A percentile compares a stretch with the other conserved stretches of the same genome.
These are phyloP conservation scores for Kluyveromyces aestuarii DNA, from an alignment of 805 yeast species.

Conservation along the genomic window DNA sequence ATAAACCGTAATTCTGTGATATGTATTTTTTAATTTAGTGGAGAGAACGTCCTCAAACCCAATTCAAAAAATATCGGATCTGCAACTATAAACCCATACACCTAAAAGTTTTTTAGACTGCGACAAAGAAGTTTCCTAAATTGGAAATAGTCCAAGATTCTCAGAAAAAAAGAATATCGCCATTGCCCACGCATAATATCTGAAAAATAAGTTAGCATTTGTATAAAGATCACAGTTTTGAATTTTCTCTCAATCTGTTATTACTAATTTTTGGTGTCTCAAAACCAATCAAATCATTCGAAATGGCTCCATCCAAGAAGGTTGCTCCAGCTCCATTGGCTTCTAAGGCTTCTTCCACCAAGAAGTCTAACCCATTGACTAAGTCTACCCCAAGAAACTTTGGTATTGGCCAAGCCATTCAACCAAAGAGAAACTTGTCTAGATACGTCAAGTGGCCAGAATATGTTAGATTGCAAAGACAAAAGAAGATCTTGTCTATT, in stretches of 20 bases:
- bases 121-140: no score
- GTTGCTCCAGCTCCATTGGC: slow-evolving; percentile 99
- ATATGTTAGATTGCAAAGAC: slow-evolving; percentile 97
- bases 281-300: not conserved
- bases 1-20: no score
- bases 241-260: no score
- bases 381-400: slow-evolving; percentile 86
- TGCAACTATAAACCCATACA: no score
- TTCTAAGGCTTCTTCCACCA: slow-evolving; percentile 44
- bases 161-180: not conserved
- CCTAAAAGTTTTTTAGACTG: no score
- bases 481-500: slow-evolving; percentile 88
- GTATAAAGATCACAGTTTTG: no score
- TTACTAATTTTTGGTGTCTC: no score
- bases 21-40: no score
- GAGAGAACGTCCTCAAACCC: no score
- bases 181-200: no score
- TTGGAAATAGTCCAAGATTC: not conserved
- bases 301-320: slow-evolving; percentile 56
- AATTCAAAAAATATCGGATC: no score
- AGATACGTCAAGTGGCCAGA: slow-evolving; percentile 99
- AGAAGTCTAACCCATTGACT: slow-evolving; percentile 74
- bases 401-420: slow-evolving; percentile 94
- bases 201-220: no score
- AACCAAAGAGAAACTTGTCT: slow-evolving; percentile 91